Base-by-base conservation (phyloP, 176 grass and related monocot species). In the Pontederia paniculata region DNA sequence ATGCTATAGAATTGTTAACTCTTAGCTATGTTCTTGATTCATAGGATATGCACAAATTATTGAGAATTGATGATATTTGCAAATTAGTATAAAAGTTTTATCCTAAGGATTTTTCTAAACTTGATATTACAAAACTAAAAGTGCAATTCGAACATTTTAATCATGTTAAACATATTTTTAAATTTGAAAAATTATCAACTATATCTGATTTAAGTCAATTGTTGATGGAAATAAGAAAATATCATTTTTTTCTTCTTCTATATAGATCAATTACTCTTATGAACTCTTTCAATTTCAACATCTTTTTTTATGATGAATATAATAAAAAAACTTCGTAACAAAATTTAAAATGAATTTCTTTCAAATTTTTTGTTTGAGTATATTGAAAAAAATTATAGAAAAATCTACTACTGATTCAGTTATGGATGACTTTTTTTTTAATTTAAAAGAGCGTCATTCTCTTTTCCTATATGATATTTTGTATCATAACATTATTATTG, bases 271-370 rank as follows among this genome's bases (percentile, higher is more conserved):
- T n/a, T n/a, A n/a, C n/a, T n/a, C n/a, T n/a, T n/a, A n/a, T 52
- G 57, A 2, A 47, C 22, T 78, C 42, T 71, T 17, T 2, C 63
- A 48, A 28, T 47, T 49, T 42, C 62, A 44, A 45, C 2, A 12
- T 47, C 18, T 12, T 61, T 76, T 68, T 76, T 22, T 21, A 14
- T 9, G 10, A 23, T 60, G 19, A 78, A 78, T 3, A 45, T 72
- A 0, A 10, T 73, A 20, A 54, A 73, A 1, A 52, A 66, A 42
- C 11, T 21, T 69, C 44, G 2, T 9, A 8, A 58, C 3, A 63
- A 17, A 17, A 57, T 70, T n/a, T 42, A 53, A 62, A 64, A 58
- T 37, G 17, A 52, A 5, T 56, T 56, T 42, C 15, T 75, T 13
- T 42, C 41, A 8, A 52, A 50, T 20, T 42, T 52, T n/a, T 67